Conservation (phyloP, 2,329 filamentous ascomycete species). For the Colletotrichum spinosum region DNA sequence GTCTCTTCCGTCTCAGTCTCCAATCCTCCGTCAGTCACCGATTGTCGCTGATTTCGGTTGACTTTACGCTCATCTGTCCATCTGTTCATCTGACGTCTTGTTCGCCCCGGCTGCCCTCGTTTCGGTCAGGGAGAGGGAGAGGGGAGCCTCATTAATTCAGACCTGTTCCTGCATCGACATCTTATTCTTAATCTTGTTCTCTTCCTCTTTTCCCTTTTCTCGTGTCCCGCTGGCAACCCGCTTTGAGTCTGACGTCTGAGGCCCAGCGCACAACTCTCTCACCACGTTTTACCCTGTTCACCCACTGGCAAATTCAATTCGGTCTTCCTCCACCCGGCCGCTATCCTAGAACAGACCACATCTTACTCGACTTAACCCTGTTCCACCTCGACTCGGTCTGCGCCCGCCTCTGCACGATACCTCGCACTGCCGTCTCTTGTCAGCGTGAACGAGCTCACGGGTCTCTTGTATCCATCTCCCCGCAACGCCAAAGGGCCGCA, state of each 20-base stretch:
- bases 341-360: slow-evolving; percentile 22
- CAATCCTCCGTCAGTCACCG: slow-evolving; percentile 1
- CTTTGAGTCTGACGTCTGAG: too few relatives aligned
- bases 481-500: slow-evolving; percentile 34
- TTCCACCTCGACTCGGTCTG: slow-evolving; percentile 9
- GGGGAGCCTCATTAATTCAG: slow-evolving; percentile 38
- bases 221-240: background rate
- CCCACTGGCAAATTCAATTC: background rate
- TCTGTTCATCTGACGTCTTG: slow-evolving; percentile 39
- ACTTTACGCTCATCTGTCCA: slow-evolving; percentile 42
- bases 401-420: slow-evolving; percentile 2
- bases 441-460: background rate
- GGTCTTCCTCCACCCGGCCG: slow-evolving; percentile 11
- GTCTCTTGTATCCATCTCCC: slow-evolving; percentile 5
- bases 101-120: slow-evolving; percentile 24
- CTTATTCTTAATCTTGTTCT: slow-evolving; percentile 24
- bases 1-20: slow-evolving; percentile 8
- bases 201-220: slow-evolving; percentile 31
- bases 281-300: slow-evolving; percentile 18
- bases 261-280: background rate
- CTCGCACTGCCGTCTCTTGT: slow-evolving; percentile 1
- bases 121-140: slow-evolving; percentile 19
- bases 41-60: slow-evolving; percentile 32
- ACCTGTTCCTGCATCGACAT: slow-evolving; percentile 44
- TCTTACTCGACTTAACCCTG: slow-evolving; percentile 9